Base-by-base conservation (phyloP, 306 rosid genomes). In the Cicer pinnatifidum region DNA sequence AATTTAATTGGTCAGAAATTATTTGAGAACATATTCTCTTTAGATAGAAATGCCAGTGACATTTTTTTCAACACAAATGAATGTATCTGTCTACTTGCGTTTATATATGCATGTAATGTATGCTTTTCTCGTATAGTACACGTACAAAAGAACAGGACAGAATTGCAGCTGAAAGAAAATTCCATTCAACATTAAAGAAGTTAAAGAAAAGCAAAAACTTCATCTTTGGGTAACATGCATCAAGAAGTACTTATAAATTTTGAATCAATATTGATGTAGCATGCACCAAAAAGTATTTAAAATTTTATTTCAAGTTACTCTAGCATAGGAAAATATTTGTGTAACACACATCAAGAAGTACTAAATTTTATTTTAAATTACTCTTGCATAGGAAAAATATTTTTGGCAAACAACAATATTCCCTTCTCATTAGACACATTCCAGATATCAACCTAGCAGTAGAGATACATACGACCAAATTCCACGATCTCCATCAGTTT, bases 401-500 rank as follows among this genome's bases (percentile, higher is more conserved):
- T 12, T 69, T 73, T 73, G 71, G 69, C 75, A 78, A 73, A 72
- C 75, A 67, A 77, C 76, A 78, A 37, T 75, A 40, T 64, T 47
- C 50, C 70, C 44, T 63, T 63, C 35, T 45, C 71, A 17, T 59
- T 69, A 66, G 70, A 71, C 75, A 72, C 78, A 61, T 50, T 38
- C 68, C 60, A 84, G 38, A 78, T 40, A 51, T 69, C 78, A 81
- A 81, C 65, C 69, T 73, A 76, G 78, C 37, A 66, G 76, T 50
- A 80, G 68, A 76, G 79, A 76, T 84, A 93, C 97, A 70, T 89
- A 91, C 99, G 99, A 89, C 97, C 99, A 94, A 80, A 91, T 72
- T 77, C 95, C 97, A 33, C 86, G 95, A 6, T 91, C 91, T 46
- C 97, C 96, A 53, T 88, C 97, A 68, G 95, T 69, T 90, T 94